A percentile compares a stretch with the other conserved stretches of the same genome.
Evolutionary conservation across 2,329 filamentous ascomycete species (phyloP).

Genomic region (Colletotrichum incanum): DNA sequence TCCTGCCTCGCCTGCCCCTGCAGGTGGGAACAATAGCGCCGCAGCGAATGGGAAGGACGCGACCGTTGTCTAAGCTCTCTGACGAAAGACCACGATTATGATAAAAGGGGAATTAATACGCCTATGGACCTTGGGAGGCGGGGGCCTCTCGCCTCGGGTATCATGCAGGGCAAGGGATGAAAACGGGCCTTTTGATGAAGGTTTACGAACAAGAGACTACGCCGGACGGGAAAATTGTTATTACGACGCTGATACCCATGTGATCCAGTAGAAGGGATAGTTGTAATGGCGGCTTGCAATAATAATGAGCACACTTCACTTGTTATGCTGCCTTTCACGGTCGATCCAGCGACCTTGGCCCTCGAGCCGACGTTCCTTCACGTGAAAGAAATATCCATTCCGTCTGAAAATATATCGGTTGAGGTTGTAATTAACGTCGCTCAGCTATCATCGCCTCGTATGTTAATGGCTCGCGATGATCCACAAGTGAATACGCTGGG

Average conservation of each 20-base stretch:
- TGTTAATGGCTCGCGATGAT: too few relatives aligned
- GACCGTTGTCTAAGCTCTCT: slow-evolving; percentile 1
- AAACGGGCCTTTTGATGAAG: not conserved
- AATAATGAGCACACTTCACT: slow-evolving; percentile 4
- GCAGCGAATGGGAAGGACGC: slow-evolving; percentile 15
- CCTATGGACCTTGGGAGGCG: not conserved
- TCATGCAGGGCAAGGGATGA: not conserved
- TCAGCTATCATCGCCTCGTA: too few relatives aligned
- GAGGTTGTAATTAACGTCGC: too few relatives aligned
- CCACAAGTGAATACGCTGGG: too few relatives aligned
- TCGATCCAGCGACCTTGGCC: not conserved
- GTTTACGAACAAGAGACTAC: not conserved
- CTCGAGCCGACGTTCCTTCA: not conserved
- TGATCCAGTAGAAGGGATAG: not conserved
- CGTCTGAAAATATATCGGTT: too few relatives aligned
- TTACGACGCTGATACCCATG: slow-evolving; percentile 18
- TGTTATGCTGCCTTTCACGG: not conserved
- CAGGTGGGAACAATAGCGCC: slow-evolving; percentile 19
- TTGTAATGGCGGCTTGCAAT: not conserved
- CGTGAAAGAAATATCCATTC: too few relatives aligned
- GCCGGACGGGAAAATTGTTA: slow-evolving; percentile 3
- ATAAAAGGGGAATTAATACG: slow-evolving; percentile 18
- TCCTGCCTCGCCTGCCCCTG: slow-evolving; percentile 3
- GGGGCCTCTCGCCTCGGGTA: not conserved
- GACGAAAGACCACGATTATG: slow-evolving; percentile 22